Percentiles rank a stretch among this genome's conserved stretches.
phyloP scores from a whole-genome alignment of 2,329 filamentous ascomycete genomes.

The Alternaria viburni region DNA sequence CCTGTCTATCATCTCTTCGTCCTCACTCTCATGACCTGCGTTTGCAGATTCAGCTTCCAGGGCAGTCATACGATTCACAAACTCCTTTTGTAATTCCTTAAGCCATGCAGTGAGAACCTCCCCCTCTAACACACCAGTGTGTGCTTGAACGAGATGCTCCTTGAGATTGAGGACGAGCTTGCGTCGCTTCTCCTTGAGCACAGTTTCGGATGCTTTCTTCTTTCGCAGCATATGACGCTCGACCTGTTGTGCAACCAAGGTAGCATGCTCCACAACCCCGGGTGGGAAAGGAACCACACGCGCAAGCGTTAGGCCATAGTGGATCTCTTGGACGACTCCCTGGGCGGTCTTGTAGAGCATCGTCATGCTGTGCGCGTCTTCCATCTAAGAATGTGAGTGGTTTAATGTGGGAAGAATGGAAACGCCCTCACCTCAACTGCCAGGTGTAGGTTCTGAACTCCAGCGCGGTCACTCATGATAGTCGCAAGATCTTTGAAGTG shows the following conservation, averaged over 20 bases:
- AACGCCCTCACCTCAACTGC: conserved; percentile 66
- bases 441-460: conserved; percentile 84
- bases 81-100: conserved; percentile 73
- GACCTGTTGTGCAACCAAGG: conserved; percentile 68
- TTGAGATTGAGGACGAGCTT: conserved; percentile 76
- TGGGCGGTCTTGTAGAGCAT: conserved; percentile 87
- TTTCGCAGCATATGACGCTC: conserved; percentile 63
- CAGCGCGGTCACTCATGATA: conserved; percentile 75
- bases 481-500: conserved; percentile 85
- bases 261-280: conserved; percentile 70
- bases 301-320: conserved; percentile 87
- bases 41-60: conserved; percentile 59
- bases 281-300: conserved; percentile 75
- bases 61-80: conserved; percentile 72
- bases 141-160: conserved; percentile 74
- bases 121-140: conserved; percentile 69
- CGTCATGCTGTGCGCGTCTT: conserved; percentile 68
- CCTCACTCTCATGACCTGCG: conserved; percentile 13
- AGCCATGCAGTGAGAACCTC: conserved; percentile 69
- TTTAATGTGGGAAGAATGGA: not conserved
- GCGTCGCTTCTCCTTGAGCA: conserved; percentile 67
- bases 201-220: conserved; percentile 64
- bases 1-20: conserved; percentile 17
- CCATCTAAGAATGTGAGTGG: conserved; percentile 30
- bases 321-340: conserved; percentile 71